Evolutionary conservation across 768 basidiomycete genomes (phyloP), one percentile per base, ranked within the genome.

Genomic region (Guyanaporus albipodus): DNA sequence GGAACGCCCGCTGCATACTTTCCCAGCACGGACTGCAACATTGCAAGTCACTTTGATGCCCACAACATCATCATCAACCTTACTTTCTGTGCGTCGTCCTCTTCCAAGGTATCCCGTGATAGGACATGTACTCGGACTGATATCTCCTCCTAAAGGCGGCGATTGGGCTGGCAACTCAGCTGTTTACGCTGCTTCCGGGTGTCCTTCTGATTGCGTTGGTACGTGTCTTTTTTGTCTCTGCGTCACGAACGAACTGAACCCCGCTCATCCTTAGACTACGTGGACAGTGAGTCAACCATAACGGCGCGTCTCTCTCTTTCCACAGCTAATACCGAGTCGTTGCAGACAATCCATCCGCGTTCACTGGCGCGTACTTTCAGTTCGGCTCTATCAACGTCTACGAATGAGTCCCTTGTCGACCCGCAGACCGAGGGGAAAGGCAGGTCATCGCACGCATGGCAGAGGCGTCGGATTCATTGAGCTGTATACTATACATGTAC

Each of bases 321-420:
- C n/a, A n/a, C 15, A 21, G 9, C 44, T 53, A 9, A 48, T 10
- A 4, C n/a, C 14, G 8, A 32, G 34, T 36, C 8, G 10, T 33
- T 34, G 6, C 33, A 63, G 62, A 65, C 46, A 70, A 69, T 38
- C 74, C 75, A 3, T 35, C 52, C 4, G 73, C 72, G 2, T 76
- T 75, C 55, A 48, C 51, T 4, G 57, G 70, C 2, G 72, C 74
- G 0, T 75, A 71, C 54, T 76, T 73, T 56, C 57, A 71, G 22
- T 66, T 76, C 46, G 61, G 58, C 8, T 66, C 64, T 15, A 54
- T 76, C 12, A 55, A 66, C 23, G 58, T 76, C 22, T 76, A 74
- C 49, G 44, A 57, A n/a, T 58, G n/a, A 53, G 4, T n/a, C n/a
- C n/a, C n/a, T n/a, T n/a, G n/a, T n/a, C n/a, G n/a, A n/a, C n/a